These are phyloP conservation scores for Diddensiella caesifluorescens DNA, from an alignment of 805 yeast genomes.

Conservation along the genomic window DNA sequence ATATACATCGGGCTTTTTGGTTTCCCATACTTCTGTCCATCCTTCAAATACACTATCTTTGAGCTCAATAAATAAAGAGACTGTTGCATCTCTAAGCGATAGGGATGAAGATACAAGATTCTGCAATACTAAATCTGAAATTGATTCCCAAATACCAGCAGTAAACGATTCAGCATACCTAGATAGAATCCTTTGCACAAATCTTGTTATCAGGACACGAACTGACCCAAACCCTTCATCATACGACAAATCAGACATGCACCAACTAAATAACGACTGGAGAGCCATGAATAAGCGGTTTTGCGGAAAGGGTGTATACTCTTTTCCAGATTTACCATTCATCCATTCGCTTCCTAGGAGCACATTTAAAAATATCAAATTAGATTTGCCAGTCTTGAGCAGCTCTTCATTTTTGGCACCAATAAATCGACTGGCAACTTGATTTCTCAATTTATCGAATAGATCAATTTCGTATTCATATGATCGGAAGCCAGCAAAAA, in stretches of 20 bases:
- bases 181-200: constrained; percentile 32
- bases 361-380: constrained; percentile 42
- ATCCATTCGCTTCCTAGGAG: constrained; percentile 42
- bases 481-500: background rate
- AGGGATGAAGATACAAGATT: constrained; percentile 11
- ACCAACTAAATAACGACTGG: constrained; percentile 49
- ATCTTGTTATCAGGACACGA: constrained; percentile 47
- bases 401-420: constrained; percentile 2
- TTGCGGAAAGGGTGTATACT: constrained; percentile 42
- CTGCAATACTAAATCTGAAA: constrained; percentile 19
- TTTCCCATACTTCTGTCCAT: constrained; percentile 35
- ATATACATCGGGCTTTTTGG: constrained; percentile 34
- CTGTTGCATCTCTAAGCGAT: constrained; percentile 44
- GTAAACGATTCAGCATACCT: constrained; percentile 19
- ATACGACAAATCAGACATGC: constrained; percentile 57
- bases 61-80: constrained; percentile 40
- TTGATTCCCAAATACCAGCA: constrained; percentile 8
- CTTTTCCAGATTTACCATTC: constrained; percentile 12
- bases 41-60: constrained; percentile 18
- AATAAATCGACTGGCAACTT: constrained; percentile 58
- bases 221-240: constrained; percentile 48
- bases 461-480: background rate
- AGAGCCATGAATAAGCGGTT: constrained; percentile 63
- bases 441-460: constrained; percentile 39
- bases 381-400: constrained; percentile 23